Base-by-base conservation (phyloP, 371 early-diverging fungal genomes). In the Smittium mucronatum region DNA sequence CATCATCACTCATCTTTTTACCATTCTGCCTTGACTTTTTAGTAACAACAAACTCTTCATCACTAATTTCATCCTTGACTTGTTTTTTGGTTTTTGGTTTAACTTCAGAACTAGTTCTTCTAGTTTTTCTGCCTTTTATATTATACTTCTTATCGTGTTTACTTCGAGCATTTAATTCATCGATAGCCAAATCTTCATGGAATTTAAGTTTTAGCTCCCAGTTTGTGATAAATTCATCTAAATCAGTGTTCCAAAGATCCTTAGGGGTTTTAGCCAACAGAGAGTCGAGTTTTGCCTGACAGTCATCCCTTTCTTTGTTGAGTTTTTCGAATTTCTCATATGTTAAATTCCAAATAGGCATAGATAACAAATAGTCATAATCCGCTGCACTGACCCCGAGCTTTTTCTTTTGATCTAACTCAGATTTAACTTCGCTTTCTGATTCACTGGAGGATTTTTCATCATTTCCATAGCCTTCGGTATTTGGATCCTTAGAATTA, bases 321-420 rank as follows among this genome's bases (percentile, higher is more conserved):
- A 98, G 82, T 71, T 91, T 86, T 26, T 91, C 87, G 26, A 95
- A 86, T 84, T 93, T 94, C 75, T 99, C 95, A 65, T 75, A 73
- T 0, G 99, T 99, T 71, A 99, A 85, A 64, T 85, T 92, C 82
- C 89, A 89, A 29, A 99, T 91, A 32, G 92, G 90, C 91, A 99
- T 96, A 17, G 83, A 78, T 67, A 99, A 83, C 36, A 99, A 82
- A 73, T 99, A 99, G 71, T 97, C 94, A 74, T 86, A 99, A 31
- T 90, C 94, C 17, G 73, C 75, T 29, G 76, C 71, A 17, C 67
- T 79, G 25, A 70, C 73, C 21, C 36, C 78, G 30, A 72, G 67
- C 1, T 32, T 32, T 2, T 65, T 65, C n/a, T n/a, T 31, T 17
- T 61, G 34, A 16, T 71, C 70, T 0, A 47, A 8, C n/a, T 36